Conservation (phyloP, 352 stramenopile genomes). For the Pythium volutum region DNA sequence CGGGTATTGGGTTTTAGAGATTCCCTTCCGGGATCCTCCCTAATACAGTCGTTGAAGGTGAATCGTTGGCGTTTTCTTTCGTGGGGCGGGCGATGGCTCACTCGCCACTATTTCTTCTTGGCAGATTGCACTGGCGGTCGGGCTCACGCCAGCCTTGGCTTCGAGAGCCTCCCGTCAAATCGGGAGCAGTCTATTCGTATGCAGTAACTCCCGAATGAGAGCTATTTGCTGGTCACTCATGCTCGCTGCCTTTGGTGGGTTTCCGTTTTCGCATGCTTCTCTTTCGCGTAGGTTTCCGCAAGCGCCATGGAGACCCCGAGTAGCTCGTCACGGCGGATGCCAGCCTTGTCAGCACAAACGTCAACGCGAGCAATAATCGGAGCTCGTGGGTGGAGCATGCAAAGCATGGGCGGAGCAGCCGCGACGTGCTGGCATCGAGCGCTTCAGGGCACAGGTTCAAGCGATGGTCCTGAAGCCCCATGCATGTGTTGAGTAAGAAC, state of each 20-base stretch:
- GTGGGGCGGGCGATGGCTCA: too few relatives aligned
- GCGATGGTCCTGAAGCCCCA: background rate
- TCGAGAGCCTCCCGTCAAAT: background rate
- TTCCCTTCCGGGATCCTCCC: too few relatives aligned
- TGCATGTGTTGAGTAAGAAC: constrained; percentile 9
- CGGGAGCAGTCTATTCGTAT: background rate
- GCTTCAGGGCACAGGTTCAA: constrained; percentile 6
- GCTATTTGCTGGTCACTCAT: background rate
- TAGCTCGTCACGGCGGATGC: background rate
- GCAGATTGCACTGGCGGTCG: too few relatives aligned
- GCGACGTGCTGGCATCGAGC: constrained; percentile 2
- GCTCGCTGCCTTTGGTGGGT: too few relatives aligned
- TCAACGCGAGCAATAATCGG: constrained; percentile 2
- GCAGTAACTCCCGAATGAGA: constrained; percentile 7
- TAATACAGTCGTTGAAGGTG: too few relatives aligned
- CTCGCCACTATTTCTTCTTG: too few relatives aligned
- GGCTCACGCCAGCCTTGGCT: constrained; percentile 11
- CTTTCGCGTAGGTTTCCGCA: background rate
- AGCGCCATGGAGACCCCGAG: background rate
- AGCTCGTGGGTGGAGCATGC: background rate
- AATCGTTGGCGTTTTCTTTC: too few relatives aligned
- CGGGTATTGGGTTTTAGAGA: too few relatives aligned
- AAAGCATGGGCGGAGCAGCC: background rate
- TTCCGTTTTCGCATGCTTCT: background rate
- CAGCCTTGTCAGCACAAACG: background rate